A percentile compares a stretch with the other conserved stretches of the same genome.
Conservation (phyloP, 345 rosid genomes). For the Hypericum perforatum region DNA sequence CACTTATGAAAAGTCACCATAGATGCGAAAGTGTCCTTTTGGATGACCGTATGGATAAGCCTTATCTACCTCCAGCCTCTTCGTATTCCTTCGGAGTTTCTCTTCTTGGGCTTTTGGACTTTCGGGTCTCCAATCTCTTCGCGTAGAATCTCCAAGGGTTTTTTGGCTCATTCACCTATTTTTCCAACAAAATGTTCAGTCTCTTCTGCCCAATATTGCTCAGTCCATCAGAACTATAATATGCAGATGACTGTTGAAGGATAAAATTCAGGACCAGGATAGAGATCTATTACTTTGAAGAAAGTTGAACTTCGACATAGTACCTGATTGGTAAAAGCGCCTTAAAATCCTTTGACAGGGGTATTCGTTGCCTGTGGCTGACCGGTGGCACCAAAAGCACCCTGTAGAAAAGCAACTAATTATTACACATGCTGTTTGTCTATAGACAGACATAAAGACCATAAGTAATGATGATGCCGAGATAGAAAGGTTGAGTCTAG, state of each 20-base stretch:
- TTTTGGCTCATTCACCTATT: too few species aligned
- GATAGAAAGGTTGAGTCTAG: background rate
- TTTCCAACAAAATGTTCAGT: slow-evolving; percentile 39
- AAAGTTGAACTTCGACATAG: slow-evolving; percentile 3
- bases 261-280: slow-evolving; percentile 1
- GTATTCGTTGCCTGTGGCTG: slow-evolving; percentile 34
- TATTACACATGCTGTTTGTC: slow-evolving; percentile 1
- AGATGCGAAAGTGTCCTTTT: too few species aligned
- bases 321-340: slow-evolving; percentile 50
- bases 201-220: slow-evolving; percentile 34
- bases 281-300: background rate
- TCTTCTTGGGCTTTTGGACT: too few species aligned
- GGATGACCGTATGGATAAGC: too few species aligned
- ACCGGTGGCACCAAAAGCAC: slow-evolving; percentile 36
- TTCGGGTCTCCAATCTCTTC: too few species aligned
- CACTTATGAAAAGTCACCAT: too few species aligned
- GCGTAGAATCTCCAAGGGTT: too few species aligned
- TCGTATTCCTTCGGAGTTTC: too few species aligned
- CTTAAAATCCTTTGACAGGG: slow-evolving; percentile 38
- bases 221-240: slow-evolving; percentile 30
- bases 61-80: too few species aligned
- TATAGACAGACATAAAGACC: slow-evolving; percentile 1
- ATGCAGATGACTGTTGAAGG: slow-evolving; percentile 35
- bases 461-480: background rate
- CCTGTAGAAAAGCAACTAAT: slow-evolving; percentile 20